Conservation (phyloP, 148 eudicot species). For the Hydrangea macrophylla region DNA sequence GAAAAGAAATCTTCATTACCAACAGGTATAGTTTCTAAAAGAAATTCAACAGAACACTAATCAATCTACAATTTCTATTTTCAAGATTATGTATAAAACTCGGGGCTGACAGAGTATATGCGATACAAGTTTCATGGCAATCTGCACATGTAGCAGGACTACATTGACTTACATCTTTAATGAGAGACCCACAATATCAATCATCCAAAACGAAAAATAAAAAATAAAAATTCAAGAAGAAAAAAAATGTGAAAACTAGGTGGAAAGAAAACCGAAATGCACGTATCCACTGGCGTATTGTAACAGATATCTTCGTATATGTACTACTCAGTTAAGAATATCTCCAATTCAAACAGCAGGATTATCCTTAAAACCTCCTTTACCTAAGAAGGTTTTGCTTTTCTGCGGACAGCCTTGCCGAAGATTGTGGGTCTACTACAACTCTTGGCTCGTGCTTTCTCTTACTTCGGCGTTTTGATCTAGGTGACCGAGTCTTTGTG, state of each 20-base stretch:
- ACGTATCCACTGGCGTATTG: conserved; percentile 11
- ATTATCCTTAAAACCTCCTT: conserved; percentile 10
- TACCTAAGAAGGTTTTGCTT: conserved; percentile 20
- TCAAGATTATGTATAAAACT: conserved; percentile 20
- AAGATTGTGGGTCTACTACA: conserved; percentile 48
- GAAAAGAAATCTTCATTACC: conserved; percentile 5
- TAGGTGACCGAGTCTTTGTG: conserved; percentile 50
- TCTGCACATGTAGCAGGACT: conserved; percentile 13
- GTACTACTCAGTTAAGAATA: not conserved
- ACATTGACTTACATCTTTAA: conserved; percentile 7
- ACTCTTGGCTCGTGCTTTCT: conserved; percentile 58
- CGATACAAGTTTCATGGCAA: conserved; percentile 10
- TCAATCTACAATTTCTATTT: conserved; percentile 11
- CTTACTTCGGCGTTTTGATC: conserved; percentile 59
- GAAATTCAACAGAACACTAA: conserved; percentile 4
- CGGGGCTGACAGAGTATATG: not conserved
- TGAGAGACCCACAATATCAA: conserved; percentile 11
- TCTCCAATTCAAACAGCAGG: conserved; percentile 5
- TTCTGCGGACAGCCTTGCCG: conserved; percentile 35
- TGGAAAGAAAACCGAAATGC: conserved; percentile 16
- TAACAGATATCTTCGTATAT: conserved; percentile 13
- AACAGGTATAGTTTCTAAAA: not conserved
- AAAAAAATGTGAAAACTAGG: conserved; percentile 10
- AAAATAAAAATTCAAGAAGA: not conserved
- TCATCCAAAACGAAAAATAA: conserved; percentile 12